These are phyloP conservation scores for Phialophora chinensis DNA, from an alignment of 2,329 filamentous ascomycete species.

Conservation along the genomic window DNA sequence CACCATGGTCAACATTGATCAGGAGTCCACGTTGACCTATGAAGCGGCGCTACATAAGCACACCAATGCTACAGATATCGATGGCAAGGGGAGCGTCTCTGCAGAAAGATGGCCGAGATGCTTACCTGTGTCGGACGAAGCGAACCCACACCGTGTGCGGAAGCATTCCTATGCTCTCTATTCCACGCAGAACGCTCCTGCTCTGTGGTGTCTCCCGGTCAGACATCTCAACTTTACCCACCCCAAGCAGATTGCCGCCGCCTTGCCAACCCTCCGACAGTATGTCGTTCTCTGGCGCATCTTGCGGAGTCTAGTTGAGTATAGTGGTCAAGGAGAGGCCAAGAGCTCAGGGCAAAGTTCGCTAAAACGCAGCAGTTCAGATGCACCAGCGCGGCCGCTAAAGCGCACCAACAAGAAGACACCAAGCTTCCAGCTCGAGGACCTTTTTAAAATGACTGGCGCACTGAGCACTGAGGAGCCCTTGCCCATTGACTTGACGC, in stretches of 20 bases:
- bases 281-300: conserved; percentile 52
- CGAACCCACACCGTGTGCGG: conserved; percentile 42
- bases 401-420: conserved; percentile 51
- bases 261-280: conserved; percentile 53
- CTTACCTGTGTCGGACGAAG: conserved; percentile 44
- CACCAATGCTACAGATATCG: not conserved
- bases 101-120: conserved; percentile 45
- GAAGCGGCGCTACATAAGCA: conserved; percentile 35
- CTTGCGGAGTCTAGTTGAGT: conserved; percentile 46
- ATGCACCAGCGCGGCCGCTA: conserved; percentile 5
- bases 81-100: conserved; percentile 40
- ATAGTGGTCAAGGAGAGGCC: conserved; percentile 31
- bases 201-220: conserved; percentile 41
- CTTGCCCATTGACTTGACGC: conserved; percentile 34
- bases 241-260: conserved; percentile 52
- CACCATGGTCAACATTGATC: conserved; percentile 46
- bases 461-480: conserved; percentile 9
- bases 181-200: conserved; percentile 45
- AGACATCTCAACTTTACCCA: conserved; percentile 53
- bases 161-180: conserved; percentile 53
- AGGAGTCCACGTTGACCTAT: conserved; percentile 36
- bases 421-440: conserved; percentile 60
- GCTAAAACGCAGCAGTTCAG: conserved; percentile 39
- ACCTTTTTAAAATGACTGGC: conserved; percentile 51
- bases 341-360: conserved; percentile 29